phyloP scores from a whole-genome alignment of 2,329 filamentous ascomycete species.

The Fusarium sp. region DNA sequence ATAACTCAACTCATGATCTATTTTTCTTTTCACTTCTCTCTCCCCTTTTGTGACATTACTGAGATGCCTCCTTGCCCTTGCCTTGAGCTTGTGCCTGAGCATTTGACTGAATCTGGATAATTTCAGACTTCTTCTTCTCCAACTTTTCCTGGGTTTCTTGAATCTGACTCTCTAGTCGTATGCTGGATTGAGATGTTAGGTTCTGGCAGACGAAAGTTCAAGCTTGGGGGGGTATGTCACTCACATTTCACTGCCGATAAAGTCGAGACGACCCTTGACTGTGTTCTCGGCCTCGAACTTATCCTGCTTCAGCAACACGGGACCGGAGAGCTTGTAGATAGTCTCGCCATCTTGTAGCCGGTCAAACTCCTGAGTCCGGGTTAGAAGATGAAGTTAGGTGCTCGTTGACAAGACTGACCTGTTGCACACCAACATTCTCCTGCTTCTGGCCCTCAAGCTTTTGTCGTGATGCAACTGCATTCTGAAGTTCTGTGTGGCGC shows the following conservation, averaged over 20 bases:
- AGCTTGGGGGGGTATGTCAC: slow-evolving; percentile 50
- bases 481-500: slow-evolving; percentile 78
- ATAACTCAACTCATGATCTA: slow-evolving; percentile 51
- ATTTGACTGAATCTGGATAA: slow-evolving; percentile 67
- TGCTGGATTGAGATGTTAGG: slow-evolving; percentile 47
- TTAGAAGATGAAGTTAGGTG: slow-evolving; percentile 31
- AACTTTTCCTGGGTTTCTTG: slow-evolving; percentile 68
- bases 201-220: not conserved
- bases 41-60: slow-evolving; percentile 31
- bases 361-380: slow-evolving; percentile 77
- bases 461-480: slow-evolving; percentile 81
- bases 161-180: slow-evolving; percentile 64
- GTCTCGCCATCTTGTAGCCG: slow-evolving; percentile 83
- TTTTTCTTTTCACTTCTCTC: slow-evolving; percentile 30
- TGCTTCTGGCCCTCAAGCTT: slow-evolving; percentile 94
- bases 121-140: slow-evolving; percentile 71
- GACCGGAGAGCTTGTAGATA: slow-evolving; percentile 96
- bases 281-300: slow-evolving; percentile 90
- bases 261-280: slow-evolving; percentile 90
- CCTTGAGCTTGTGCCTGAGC: slow-evolving; percentile 59
- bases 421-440: slow-evolving; percentile 90
- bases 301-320: slow-evolving; percentile 94
- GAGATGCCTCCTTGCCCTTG: slow-evolving; percentile 50
- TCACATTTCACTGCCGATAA: slow-evolving; percentile 94
- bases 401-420: slow-evolving; percentile 62